phyloP scores from a whole-genome alignment of 2,329 filamentous ascomycete genomes.

The Aquanectria penicillioides region DNA sequence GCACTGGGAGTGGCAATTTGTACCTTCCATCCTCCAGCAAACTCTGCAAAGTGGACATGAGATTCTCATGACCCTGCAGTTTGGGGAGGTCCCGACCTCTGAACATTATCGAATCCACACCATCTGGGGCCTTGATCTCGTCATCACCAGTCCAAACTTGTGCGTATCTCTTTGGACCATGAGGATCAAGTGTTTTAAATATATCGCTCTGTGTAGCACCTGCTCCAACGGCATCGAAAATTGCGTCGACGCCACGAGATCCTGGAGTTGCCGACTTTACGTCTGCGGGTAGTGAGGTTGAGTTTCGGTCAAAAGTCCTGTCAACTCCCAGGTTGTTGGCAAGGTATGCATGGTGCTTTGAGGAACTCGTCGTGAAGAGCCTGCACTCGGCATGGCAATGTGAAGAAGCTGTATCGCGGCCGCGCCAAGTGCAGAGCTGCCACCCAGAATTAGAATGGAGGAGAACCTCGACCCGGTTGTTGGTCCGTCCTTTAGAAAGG shows the following conservation, averaged over 20 bases:
- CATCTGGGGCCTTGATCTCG: not conserved
- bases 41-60: not conserved
- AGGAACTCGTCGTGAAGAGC: not conserved
- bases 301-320: not conserved
- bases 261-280: not conserved
- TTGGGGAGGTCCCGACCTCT: not conserved
- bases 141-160: conserved; percentile 8
- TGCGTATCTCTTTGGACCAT: not conserved
- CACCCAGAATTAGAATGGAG: not conserved
- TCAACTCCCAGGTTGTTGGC: not conserved
- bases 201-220: not conserved
- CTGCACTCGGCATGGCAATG: not conserved
- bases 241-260: not conserved
- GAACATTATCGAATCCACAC: not conserved
- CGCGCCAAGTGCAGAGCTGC: conserved; percentile 5
- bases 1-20: not conserved
- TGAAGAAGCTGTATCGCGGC: conserved; percentile 3
- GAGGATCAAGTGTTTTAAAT: not conserved
- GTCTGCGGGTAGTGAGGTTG: not conserved
- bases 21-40: not conserved
- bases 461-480: not conserved
- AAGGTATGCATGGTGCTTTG: not conserved
- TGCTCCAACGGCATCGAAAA: conserved; percentile 4
- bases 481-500: not conserved
- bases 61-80: not conserved